A percentile compares a stretch with the other conserved stretches of the same genome.
These are phyloP conservation scores for Phytophthora megakarya DNA, from an alignment of 352 stramenopile species.

Conservation along the genomic window DNA sequence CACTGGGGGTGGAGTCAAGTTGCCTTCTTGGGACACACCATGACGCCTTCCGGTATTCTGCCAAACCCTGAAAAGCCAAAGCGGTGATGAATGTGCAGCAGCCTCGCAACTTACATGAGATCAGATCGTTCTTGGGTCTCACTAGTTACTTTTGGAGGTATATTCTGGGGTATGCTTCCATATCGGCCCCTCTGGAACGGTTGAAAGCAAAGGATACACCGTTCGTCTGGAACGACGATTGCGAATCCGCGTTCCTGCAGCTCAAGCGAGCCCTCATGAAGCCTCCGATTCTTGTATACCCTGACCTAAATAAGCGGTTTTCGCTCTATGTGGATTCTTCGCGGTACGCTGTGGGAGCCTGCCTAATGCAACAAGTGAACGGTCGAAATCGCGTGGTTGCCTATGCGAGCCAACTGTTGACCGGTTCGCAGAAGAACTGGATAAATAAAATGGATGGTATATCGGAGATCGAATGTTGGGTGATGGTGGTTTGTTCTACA, in stretches of 20 bases:
- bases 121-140: neutral
- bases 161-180: slow-evolving; percentile 4
- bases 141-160: too few species aligned
- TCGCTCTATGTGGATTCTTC: slow-evolving; percentile 7
- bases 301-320: too few species aligned
- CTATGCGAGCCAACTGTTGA: neutral
- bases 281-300: slow-evolving; percentile 6
- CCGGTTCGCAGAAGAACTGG: neutral
- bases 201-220: slow-evolving; percentile 12
- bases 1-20: too few species aligned
- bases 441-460: neutral
- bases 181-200: neutral
- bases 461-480: neutral
- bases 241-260: slow-evolving; percentile 8
- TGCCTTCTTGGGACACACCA: too few species aligned
- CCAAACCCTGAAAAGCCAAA: slow-evolving; percentile 17
- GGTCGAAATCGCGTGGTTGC: neutral
- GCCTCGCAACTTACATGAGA: neutral
- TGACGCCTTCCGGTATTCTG: neutral
- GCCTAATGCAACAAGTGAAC: slow-evolving; percentile 5
- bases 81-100: slow-evolving; percentile 2
- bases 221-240: slow-evolving; percentile 12
- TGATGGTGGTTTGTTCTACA: neutral
- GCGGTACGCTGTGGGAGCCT: slow-evolving; percentile 1
- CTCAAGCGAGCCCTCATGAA: neutral